These are phyloP conservation scores for Tuber umbilicatum DNA, from an alignment of 495 filamentous ascomycete genomes.

Conservation along the genomic window DNA sequence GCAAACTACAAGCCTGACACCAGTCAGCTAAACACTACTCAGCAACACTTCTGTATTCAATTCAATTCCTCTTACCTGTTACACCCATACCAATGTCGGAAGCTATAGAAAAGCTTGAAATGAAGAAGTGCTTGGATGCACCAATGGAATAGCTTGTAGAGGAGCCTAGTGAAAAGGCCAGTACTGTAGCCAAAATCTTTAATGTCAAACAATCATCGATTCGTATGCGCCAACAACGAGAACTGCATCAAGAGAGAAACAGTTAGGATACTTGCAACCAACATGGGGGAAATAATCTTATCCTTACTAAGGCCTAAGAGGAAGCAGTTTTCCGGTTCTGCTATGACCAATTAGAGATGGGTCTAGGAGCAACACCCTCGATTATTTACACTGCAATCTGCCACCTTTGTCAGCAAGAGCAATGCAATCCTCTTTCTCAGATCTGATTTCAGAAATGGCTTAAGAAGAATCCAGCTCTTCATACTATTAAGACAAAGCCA, in stretches of 20 bases:
- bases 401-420: background rate
- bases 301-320: background rate
- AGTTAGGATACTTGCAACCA: background rate
- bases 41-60: no score
- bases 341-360: background rate
- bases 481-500: background rate
- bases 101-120: background rate
- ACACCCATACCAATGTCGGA: background rate
- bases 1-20: no score
- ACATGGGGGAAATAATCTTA: background rate
- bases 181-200: background rate
- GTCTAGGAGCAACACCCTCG: background rate
- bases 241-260: background rate
- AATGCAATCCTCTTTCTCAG: background rate
- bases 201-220: background rate
- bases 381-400: background rate
- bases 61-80: no score
- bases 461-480: background rate
- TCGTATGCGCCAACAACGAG: background rate
- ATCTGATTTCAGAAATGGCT: background rate
- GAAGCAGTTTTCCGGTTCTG: background rate
- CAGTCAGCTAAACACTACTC: no score
- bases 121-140: background rate
- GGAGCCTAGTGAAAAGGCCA: background rate
- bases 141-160: background rate